Evolutionary conservation across 1,284 basidiomycete species (phyloP), one percentile per base, ranked within the genome.

Genomic region (Ustilago vetiveriae): DNA sequence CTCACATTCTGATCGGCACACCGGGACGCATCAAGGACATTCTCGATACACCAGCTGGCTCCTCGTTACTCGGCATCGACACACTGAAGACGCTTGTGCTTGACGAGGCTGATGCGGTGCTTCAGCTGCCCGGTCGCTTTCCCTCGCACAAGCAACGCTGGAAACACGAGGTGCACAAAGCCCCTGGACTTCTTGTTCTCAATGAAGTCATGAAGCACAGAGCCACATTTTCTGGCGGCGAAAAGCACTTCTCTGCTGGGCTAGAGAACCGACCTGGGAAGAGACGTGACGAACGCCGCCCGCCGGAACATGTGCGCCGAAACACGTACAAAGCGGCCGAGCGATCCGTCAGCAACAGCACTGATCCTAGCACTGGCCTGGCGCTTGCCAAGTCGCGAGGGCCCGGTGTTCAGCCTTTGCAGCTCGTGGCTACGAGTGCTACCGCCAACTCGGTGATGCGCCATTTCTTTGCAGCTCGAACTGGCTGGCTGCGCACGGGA

Each of bases 381-480:
- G 65, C 68, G 4, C 49, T 54, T 14, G 62, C 74, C 32, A 67
- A 39, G 11, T n/a, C 51, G 30, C 72, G 72, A 9, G 21, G 19
- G 11, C 26, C 50, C 0, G 72, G 66, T n/a, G 52, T 48, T 6
- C 49, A 62, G 26, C 77, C 78, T 17, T 39, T 82, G 30, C 80
- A 82, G 57, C 63, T 82, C 6, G 66, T 82, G 1, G 57, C 67
- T 21, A 67, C 70, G 23, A 78, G 75, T 26, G 80, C 80, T 1
- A 82, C 77, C 7, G 79, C 80, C 27, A 80, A 80, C 42, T 72
- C 78, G 16, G 79, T 82, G 9, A 54, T 82, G 54, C 72, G 80
- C 24, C 74, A 82, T 53, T 82, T 80, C 40, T 62, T 82, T 29
- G 77, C 72, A 24, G 76, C 77, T 6, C 66, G 77, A 6, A 82